phyloP scores from a whole-genome alignment of 352 stramenopile genomes.

The Pythium inflatum region DNA sequence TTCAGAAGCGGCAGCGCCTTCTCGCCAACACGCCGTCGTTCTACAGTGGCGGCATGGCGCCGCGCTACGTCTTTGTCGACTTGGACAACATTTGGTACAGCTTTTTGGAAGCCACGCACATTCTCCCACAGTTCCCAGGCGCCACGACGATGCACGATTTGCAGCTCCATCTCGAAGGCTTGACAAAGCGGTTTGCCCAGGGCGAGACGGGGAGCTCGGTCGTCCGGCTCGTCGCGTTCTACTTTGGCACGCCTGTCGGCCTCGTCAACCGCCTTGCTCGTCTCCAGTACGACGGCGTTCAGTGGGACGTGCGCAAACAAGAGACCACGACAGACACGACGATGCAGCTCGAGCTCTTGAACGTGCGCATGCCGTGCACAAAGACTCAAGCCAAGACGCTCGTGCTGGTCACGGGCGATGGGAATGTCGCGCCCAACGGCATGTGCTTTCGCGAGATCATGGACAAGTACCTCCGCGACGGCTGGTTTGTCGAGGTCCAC shows the following conservation, averaged over 20 bases:
- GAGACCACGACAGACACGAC: constrained; percentile 39
- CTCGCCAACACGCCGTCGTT: not conserved
- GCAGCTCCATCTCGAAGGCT: constrained; percentile 39
- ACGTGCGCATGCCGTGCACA: constrained; percentile 33
- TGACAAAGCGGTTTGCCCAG: constrained; percentile 38
- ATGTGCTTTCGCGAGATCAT: constrained; percentile 40
- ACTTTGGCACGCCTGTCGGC: constrained; percentile 39
- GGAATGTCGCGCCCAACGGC: constrained; percentile 39
- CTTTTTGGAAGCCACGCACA: constrained; percentile 32
- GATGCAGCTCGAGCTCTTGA: constrained; percentile 42
- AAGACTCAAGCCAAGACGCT: constrained; percentile 40
- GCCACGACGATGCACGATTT: constrained; percentile 36
- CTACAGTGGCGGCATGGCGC: not conserved
- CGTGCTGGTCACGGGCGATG: constrained; percentile 47
- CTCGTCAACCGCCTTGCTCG: constrained; percentile 19
- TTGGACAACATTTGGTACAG: constrained; percentile 45
- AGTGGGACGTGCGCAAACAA: constrained; percentile 38
- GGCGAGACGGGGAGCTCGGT: constrained; percentile 9
- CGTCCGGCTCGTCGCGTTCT: constrained; percentile 32
- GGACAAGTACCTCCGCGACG: constrained; percentile 38
- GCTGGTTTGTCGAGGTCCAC: constrained; percentile 47
- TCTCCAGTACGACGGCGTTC: constrained; percentile 23
- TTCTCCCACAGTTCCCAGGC: constrained; percentile 36
- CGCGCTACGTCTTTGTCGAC: constrained; percentile 49
- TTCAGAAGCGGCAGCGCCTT: not conserved